These are phyloP conservation scores for Canna indica DNA, from an alignment of 176 grass and related monocot genomes.

Conservation along the genomic window DNA sequence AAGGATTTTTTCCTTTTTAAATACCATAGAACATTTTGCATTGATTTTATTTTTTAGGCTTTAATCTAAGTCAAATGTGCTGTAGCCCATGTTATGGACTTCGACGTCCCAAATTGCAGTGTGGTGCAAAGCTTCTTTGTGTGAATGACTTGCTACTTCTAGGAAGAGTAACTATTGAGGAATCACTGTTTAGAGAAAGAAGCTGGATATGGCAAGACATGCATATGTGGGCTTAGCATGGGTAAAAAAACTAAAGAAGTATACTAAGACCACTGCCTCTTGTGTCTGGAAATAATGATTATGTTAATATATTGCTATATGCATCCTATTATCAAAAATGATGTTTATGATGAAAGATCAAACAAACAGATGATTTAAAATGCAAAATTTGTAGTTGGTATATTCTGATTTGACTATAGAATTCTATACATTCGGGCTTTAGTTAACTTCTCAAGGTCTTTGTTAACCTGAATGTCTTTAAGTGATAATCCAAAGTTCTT, in stretches of 20 bases:
- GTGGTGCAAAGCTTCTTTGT: conserved; percentile 70
- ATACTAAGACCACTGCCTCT: not conserved
- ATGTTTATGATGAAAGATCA: not conserved
- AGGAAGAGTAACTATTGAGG: conserved; percentile 94
- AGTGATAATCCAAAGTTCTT: conserved; percentile 1
- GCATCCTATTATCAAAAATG: not conserved
- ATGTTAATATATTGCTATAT: not conserved
- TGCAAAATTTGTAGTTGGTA: not conserved
- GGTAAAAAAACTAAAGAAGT: conserved; percentile 47
- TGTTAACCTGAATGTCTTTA: not conserved
- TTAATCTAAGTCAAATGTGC: conserved; percentile 28
- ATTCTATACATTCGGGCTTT: not conserved
- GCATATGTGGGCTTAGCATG: conserved; percentile 97
- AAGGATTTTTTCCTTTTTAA: not conserved
- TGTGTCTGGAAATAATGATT: not conserved
- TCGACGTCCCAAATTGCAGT: conserved; percentile 72
- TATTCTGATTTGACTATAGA: not conserved
- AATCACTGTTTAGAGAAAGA: conserved; percentile 80
- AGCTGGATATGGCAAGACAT: conserved; percentile 77
- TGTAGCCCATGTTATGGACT: conserved; percentile 87
- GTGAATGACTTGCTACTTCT: conserved; percentile 85
- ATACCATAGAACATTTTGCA: not conserved
- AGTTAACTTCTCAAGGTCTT: not conserved
- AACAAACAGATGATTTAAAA: not conserved
- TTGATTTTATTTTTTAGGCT: conserved; percentile 8